Conservation (phyloP, 495 filamentous ascomycete species). For the Cryomyces minteri region DNA sequence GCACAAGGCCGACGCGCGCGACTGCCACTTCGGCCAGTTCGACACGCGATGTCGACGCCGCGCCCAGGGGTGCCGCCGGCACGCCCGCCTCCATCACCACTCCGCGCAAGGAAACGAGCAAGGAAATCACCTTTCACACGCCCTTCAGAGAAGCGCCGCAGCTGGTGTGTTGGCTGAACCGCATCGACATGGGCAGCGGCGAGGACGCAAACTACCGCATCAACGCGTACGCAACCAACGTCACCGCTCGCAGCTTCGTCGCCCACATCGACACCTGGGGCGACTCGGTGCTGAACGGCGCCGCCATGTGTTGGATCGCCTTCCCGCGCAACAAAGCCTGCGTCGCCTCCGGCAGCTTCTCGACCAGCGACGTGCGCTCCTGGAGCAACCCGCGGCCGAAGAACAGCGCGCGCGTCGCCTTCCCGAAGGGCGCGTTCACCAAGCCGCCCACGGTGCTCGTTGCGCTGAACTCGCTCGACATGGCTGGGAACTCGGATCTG, state of each 20-base stretch:
- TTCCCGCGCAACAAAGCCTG: slow-evolving; percentile 6
- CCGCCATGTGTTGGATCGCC: slow-evolving; percentile 12
- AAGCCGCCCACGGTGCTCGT: slow-evolving; percentile 6
- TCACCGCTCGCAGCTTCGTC: slow-evolving; percentile 1
- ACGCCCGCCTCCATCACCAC: neutral
- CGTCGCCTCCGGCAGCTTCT: slow-evolving; percentile 6
- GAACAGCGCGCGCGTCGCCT: slow-evolving; percentile 2
- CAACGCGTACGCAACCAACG: slow-evolving; percentile 1
- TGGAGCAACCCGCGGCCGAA: slow-evolving; percentile 3
- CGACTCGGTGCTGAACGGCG: slow-evolving; percentile 4
- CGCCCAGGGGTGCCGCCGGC: neutral
- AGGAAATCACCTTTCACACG: slow-evolving; percentile 2
- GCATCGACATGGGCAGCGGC: slow-evolving; percentile 3
- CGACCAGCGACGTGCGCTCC: slow-evolving; percentile 4
- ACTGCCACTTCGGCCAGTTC: slow-evolving; percentile 4
- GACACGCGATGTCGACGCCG: neutral
- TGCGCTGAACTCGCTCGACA: slow-evolving; percentile 9
- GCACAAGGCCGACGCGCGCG: slow-evolving; percentile 2
- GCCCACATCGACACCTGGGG: slow-evolving; percentile 8
- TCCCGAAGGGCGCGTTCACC: slow-evolving; percentile 2
- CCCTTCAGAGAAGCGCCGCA: slow-evolving; percentile 1
- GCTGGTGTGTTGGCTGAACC: slow-evolving; percentile 9
- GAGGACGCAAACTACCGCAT: slow-evolving; percentile 2
- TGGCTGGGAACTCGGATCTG: slow-evolving; percentile 8
- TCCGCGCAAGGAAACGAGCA: neutral